phyloP scores from a whole-genome alignment of 2,329 filamentous ascomycete species.

The Fusarium keratoplasticum region DNA sequence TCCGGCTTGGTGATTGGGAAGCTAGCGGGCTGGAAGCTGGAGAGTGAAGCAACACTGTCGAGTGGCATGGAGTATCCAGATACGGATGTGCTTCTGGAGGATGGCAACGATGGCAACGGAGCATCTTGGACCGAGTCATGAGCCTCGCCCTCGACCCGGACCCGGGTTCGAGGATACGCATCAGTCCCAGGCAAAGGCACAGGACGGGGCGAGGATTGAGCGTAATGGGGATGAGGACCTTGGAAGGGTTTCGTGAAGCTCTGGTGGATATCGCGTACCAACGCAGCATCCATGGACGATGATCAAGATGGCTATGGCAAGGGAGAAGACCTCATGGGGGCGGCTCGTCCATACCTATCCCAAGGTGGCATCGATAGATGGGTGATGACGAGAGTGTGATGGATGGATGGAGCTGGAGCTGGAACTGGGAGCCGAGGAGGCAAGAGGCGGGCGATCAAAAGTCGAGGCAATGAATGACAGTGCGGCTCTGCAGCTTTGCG shows the following conservation, averaged over 20 bases:
- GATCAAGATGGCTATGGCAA: slow-evolving; percentile 29
- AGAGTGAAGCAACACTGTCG: slow-evolving; percentile 41
- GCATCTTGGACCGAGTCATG: slow-evolving; percentile 26
- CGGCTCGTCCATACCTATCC: slow-evolving; percentile 33
- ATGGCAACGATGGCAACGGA: slow-evolving; percentile 20
- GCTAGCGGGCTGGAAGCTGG: not conserved
- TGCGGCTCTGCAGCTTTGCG: slow-evolving; percentile 30
- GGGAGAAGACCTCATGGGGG: slow-evolving; percentile 30
- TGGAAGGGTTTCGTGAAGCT: slow-evolving; percentile 22
- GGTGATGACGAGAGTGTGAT: slow-evolving; percentile 15
- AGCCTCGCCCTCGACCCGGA: slow-evolving; percentile 19
- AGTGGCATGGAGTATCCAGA: slow-evolving; percentile 44
- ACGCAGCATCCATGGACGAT: slow-evolving; percentile 36
- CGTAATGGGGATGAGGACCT: slow-evolving; percentile 10
- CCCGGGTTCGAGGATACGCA: slow-evolving; percentile 15
- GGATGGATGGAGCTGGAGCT: not conserved
- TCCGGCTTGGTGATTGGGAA: slow-evolving; percentile 41
- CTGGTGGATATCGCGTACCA: slow-evolving; percentile 29
- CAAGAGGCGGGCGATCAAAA: not conserved
- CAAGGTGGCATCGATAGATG: slow-evolving; percentile 17
- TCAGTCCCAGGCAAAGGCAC: slow-evolving; percentile 28
- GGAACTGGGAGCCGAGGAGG: not conserved
- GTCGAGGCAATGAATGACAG: slow-evolving; percentile 7
- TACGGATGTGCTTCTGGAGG: slow-evolving; percentile 38
- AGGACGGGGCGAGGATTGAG: slow-evolving; percentile 22